Percentiles rank a stretch among this genome's conserved stretches.
Conservation (phyloP, 192 early-diverging fungal species). For the Umbelopsis isabellina region DNA sequence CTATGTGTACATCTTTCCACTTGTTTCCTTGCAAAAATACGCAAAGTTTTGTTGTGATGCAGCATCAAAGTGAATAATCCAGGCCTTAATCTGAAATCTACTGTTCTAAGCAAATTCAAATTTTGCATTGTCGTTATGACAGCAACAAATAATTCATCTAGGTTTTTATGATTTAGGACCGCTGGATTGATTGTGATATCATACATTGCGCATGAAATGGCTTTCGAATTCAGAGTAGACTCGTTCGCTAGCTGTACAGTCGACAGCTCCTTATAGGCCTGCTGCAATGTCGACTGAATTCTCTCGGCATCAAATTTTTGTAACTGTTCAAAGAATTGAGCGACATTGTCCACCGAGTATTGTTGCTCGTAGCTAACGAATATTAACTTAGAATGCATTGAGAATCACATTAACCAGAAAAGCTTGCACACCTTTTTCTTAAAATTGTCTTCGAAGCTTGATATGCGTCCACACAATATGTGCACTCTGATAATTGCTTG, state of each 20-base stretch:
- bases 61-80: constrained; percentile 24
- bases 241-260: not conserved
- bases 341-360: constrained; percentile 28
- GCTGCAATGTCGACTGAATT: not conserved
- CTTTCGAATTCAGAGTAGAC: not conserved
- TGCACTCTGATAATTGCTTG: constrained; percentile 25
- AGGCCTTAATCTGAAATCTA: not conserved
- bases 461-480: constrained; percentile 28
- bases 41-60: constrained; percentile 21
- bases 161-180: not conserved
- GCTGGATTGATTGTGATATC: constrained; percentile 27
- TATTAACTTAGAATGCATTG: not conserved
- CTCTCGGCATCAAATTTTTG: constrained; percentile 25
- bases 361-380: constrained; percentile 21
- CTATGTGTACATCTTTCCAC: constrained; percentile 21
- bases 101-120: constrained; percentile 5
- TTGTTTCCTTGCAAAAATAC: constrained; percentile 31
- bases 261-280: not conserved
- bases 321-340: constrained; percentile 24
- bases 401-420: not conserved
- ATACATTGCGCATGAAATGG: constrained; percentile 24
- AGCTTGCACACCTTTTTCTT: constrained; percentile 21
- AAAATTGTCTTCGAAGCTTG: constrained; percentile 24
- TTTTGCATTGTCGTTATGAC: constrained; percentile 30
- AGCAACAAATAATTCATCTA: constrained; percentile 18